Evolutionary conservation across 306 rosid species (phyloP), one percentile per base, ranked within the genome.

Genomic region (Rosa lucieae): DNA sequence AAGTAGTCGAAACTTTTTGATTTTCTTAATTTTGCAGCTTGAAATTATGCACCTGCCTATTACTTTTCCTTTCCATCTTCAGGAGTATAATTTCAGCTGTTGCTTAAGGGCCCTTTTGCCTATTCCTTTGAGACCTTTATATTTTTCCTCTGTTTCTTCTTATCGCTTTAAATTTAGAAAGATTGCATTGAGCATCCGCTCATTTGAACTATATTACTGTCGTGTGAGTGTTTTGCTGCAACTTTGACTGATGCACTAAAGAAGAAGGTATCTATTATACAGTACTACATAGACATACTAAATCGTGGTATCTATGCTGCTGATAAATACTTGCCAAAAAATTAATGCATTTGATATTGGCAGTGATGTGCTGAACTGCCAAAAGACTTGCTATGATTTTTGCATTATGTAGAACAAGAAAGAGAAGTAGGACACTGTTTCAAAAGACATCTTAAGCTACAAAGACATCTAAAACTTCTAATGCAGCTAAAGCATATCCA

Each of bases 181-280:
- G n/a, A 52, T 52, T 15, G n/a, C 7, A 13, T 2, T 10, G 32
- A 21, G 2, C 65, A 58, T 10, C 65, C 65, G 9, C 35, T 10
- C 14, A 58, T 58, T 3, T 58, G 65, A 58, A 58, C 35, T 58
- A 58, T 58, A 58, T 58, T 21, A 58, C 13, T 58, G 35, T 10
- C 21, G 13, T 58, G 29, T 21, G 35, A 9, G 6, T 21, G 1
- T 32, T 32, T 32, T 32, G 37, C 44, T 42, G 44, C 44, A 42
- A 42, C 44, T 42, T 8, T 8, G 56, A 74, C 78, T 52, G 90
- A 88, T 81, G 94, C 96, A 73, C 86, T 92, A 65, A 78, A 88
- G 59, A 89, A 86, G 86, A 92, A 90, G 98, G 98, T 94, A 89
- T 76, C 42, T 46, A 73, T 78, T 43, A 73, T 70, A 55, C 61